These are phyloP conservation scores for Myriosclerotinia scirpicola DNA, from an alignment of 2,329 filamentous ascomycete genomes.

Conservation along the genomic window DNA sequence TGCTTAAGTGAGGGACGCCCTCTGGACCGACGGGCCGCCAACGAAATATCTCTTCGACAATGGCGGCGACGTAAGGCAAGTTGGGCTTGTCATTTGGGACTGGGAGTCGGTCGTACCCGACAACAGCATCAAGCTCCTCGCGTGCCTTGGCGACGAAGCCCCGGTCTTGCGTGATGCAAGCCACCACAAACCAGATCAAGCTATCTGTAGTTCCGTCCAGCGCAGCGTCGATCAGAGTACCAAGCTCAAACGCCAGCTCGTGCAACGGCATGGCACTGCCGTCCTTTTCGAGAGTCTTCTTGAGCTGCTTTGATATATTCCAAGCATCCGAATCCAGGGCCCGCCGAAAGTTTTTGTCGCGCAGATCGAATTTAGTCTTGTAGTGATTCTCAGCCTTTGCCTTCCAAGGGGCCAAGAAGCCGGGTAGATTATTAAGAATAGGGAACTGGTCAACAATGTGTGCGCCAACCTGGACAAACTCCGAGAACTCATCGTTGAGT, in stretches of 20 bases:
- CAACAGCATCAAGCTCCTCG: conserved; percentile 17
- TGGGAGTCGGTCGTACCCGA: conserved; percentile 14
- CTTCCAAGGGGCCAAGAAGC: conserved; percentile 15
- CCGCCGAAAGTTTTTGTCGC: conserved; percentile 12
- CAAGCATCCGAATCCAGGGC: conserved; percentile 11
- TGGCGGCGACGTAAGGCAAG: conserved; percentile 12
- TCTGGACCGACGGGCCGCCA: conserved; percentile 44
- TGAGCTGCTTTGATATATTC: conserved; percentile 16
- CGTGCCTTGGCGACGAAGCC: conserved; percentile 16
- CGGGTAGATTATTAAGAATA: conserved; percentile 12
- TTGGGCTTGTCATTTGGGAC: conserved; percentile 12
- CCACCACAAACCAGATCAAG: conserved; percentile 16
- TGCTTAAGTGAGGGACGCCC: conserved; percentile 49
- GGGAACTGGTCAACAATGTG: conserved; percentile 16
- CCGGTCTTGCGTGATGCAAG: conserved; percentile 3
- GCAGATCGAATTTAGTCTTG: conserved; percentile 10
- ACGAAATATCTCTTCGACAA: conserved; percentile 37
- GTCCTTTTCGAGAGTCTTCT: conserved; percentile 3
- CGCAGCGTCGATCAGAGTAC: conserved; percentile 8
- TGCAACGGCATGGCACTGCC: not conserved
- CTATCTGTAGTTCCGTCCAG: conserved; percentile 7
- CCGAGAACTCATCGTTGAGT: conserved; percentile 16
- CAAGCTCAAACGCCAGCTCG: conserved; percentile 1
- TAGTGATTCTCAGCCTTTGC: conserved; percentile 18
- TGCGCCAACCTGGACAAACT: conserved; percentile 6